Evolutionary conservation across 306 rosid species (phyloP).

Genomic region (Trichosanthes cucumerina): DNA sequence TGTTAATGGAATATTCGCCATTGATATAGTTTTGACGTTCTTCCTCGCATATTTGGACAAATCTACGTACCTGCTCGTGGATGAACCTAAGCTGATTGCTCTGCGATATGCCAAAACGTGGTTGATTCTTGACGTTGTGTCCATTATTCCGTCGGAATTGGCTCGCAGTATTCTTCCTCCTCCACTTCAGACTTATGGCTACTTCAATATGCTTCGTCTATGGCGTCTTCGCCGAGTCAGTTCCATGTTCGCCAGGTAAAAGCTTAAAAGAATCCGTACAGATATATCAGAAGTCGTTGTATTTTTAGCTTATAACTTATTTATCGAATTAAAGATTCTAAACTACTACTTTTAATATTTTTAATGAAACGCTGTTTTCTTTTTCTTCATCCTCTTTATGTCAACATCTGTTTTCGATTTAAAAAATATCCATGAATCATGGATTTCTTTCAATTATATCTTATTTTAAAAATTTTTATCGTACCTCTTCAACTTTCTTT

Average conservation of each 20-base stretch:
- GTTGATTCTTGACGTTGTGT: constrained; percentile 49
- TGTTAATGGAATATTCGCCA: constrained; percentile 43
- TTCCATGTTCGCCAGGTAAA: constrained; percentile 60
- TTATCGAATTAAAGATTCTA: too few relatives aligned
- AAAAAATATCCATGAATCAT: too few relatives aligned
- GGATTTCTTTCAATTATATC: too few relatives aligned
- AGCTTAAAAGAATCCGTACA: too few relatives aligned
- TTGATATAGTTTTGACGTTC: constrained; percentile 60
- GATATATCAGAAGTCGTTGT: too few relatives aligned
- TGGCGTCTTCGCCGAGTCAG: constrained; percentile 83
- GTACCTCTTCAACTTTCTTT: too few relatives aligned
- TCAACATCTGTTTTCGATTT: too few relatives aligned
- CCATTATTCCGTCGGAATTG: constrained; percentile 49
- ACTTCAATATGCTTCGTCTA: constrained; percentile 62
- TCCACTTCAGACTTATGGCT: constrained; percentile 36
- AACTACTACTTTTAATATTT: too few relatives aligned
- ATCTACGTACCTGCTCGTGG: constrained; percentile 38
- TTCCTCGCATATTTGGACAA: constrained; percentile 68
- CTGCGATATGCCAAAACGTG: constrained; percentile 45
- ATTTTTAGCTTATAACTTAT: too few relatives aligned
- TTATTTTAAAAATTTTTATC: too few relatives aligned
- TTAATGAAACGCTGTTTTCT: too few relatives aligned
- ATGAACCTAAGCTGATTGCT: constrained; percentile 35
- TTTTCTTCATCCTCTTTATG: too few relatives aligned
- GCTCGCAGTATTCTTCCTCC: constrained; percentile 24